These are phyloP conservation scores for Cystobasidium onofrii DNA, from an alignment of 768 basidiomycete genomes.

Conservation along the genomic window DNA sequence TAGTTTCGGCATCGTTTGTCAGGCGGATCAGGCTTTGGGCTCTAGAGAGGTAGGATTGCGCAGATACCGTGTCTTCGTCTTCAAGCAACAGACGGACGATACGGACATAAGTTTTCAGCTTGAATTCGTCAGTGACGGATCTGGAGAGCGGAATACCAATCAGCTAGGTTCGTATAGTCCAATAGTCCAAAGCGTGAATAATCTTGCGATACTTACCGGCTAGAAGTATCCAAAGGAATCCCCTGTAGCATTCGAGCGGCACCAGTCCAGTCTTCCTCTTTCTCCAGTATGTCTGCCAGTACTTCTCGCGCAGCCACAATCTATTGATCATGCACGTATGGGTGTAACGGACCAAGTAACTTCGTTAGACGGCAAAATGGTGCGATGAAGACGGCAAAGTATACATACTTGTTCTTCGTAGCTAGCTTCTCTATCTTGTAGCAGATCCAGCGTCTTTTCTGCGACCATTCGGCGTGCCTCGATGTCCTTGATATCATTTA, in stretches of 20 bases:
- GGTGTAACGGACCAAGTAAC: neutral
- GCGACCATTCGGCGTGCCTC: conserved; percentile 65
- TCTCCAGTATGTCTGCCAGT: conserved; percentile 79
- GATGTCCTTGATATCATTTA: conserved; percentile 50
- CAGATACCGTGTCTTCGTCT: conserved; percentile 91
- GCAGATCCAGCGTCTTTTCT: conserved; percentile 60
- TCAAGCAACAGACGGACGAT: conserved; percentile 89
- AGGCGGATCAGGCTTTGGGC: conserved; percentile 81
- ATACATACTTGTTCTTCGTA: conserved; percentile 84
- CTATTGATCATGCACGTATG: conserved; percentile 52
- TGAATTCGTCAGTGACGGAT: conserved; percentile 68
- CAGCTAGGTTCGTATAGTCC: too few species aligned
- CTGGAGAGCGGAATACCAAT: conserved; percentile 45
- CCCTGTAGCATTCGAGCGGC: conserved; percentile 86
- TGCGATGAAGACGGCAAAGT: neutral
- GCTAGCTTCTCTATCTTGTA: conserved; percentile 73
- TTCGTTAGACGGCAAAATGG: neutral
- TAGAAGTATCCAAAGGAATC: conserved; percentile 80
- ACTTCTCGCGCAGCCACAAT: conserved; percentile 74
- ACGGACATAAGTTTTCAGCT: conserved; percentile 80
- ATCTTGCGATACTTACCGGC: conserved; percentile 68
- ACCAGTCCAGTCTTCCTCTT: conserved; percentile 85
- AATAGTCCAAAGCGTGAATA: too few species aligned
- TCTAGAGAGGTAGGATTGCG: conserved; percentile 96
- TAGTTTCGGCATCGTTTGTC: conserved; percentile 66